These are phyloP conservation scores for Exsudoporus frostii DNA, from an alignment of 768 basidiomycete genomes.

Conservation along the genomic window DNA sequence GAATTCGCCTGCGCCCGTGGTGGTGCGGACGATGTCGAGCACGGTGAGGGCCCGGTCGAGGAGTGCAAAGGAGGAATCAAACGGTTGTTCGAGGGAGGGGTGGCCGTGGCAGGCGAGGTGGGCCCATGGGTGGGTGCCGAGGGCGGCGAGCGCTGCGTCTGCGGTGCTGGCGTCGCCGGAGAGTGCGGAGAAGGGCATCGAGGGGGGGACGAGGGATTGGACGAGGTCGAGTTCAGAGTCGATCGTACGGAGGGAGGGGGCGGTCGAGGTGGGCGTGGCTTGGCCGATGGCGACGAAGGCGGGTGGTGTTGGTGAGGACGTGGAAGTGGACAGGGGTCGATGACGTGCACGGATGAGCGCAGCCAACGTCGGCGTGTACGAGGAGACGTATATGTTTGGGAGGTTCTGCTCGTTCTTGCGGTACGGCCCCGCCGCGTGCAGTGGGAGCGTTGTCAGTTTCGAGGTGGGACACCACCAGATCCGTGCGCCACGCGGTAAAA, in stretches of 20 bases:
- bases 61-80: constrained; percentile 26
- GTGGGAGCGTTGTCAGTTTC: constrained; percentile 27
- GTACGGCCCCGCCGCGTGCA: constrained; percentile 34
- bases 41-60: constrained; percentile 21
- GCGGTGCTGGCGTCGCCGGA: constrained; percentile 13
- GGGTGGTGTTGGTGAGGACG: background rate
- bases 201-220: constrained; percentile 11
- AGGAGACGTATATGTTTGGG: constrained; percentile 27
- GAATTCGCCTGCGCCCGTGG: constrained; percentile 11
- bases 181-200: constrained; percentile 14
- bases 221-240: constrained; percentile 21
- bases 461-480: constrained; percentile 37
- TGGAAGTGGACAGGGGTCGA: background rate
- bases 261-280: constrained; percentile 3
- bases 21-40: constrained; percentile 18
- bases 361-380: constrained; percentile 33
- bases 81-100: constrained; percentile 20
- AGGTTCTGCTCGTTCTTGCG: constrained; percentile 10
- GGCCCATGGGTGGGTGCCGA: constrained; percentile 24
- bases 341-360: constrained; percentile 27
- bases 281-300: constrained; percentile 22
- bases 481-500: constrained; percentile 22
- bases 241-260: constrained; percentile 13
- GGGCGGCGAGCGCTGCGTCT: constrained; percentile 8
- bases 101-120: constrained; percentile 34